These are phyloP conservation scores for Eutrema salsugineum DNA, from an alignment of 441 rosid genomes.

Conservation along the genomic window DNA sequence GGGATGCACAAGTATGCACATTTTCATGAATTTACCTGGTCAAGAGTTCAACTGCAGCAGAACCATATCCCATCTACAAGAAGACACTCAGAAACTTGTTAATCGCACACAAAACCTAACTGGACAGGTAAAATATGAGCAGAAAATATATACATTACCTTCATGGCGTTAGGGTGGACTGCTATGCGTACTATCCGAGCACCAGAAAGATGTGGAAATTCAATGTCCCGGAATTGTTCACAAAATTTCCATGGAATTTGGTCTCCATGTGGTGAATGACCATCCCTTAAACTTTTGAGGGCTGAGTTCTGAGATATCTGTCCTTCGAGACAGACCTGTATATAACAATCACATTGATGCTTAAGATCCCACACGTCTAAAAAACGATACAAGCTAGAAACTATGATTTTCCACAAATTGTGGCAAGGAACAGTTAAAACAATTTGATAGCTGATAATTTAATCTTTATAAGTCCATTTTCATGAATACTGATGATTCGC, in stretches of 20 bases:
- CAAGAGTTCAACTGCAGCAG: constrained; percentile 86
- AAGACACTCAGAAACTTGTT: neutral
- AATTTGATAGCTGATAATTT: neutral
- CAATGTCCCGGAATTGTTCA: constrained; percentile 79
- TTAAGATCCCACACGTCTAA: neutral
- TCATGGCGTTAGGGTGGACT: constrained; percentile 94
- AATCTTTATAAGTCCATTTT: neutral
- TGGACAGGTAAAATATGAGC: neutral
- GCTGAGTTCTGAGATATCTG: constrained; percentile 88
- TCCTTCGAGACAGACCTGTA: constrained; percentile 91
- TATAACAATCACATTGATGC: neutral
- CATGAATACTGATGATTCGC: neutral
- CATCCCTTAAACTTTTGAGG: constrained; percentile 66
- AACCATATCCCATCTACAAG: constrained; percentile 62
- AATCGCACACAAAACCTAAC: constrained; percentile 2
- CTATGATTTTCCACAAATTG: neutral
- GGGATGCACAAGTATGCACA: neutral
- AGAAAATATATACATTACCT: constrained; percentile 47
- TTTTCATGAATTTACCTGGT: constrained; percentile 52
- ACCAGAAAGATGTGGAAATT: constrained; percentile 92
- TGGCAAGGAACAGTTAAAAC: constrained; percentile 3
- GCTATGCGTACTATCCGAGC: constrained; percentile 98
- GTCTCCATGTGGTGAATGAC: constrained; percentile 94
- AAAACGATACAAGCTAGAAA: neutral
- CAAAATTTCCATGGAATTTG: constrained; percentile 99